Percentiles rank a stretch among this genome's conserved stretches.
phyloP scores from a whole-genome alignment of 2,329 filamentous ascomycete genomes.

The Rhinocladiella mackenziei region DNA sequence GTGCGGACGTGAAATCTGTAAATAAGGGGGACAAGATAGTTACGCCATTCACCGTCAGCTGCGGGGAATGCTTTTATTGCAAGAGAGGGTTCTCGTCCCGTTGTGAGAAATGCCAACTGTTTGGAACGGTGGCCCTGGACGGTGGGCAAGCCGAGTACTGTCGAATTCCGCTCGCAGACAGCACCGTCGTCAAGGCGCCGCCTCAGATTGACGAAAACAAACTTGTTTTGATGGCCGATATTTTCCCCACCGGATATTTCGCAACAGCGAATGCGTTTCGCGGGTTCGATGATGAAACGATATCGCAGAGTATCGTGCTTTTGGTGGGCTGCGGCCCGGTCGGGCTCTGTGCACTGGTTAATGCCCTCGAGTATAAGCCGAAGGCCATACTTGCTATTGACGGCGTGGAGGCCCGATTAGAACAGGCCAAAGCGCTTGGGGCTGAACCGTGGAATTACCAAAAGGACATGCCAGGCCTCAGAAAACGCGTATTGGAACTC shows the following conservation, averaged over 20 bases:
- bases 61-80: constrained; percentile 81
- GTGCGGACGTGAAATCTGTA: constrained; percentile 64
- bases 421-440: constrained; percentile 67
- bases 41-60: constrained; percentile 76
- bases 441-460: constrained; percentile 80
- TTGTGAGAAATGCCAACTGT: constrained; percentile 66
- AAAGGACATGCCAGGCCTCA: constrained; percentile 61
- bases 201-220: constrained; percentile 67
- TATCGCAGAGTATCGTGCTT: constrained; percentile 66
- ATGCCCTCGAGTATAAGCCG: constrained; percentile 70
- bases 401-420: constrained; percentile 68
- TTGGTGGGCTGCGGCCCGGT: constrained; percentile 82
- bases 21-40: constrained; percentile 74
- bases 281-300: constrained; percentile 54
- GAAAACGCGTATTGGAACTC: constrained; percentile 65
- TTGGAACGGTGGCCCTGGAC: constrained; percentile 66
- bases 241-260: constrained; percentile 82
- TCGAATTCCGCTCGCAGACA: constrained; percentile 74
- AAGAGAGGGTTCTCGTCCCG: constrained; percentile 70
- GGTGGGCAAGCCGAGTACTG: constrained; percentile 81
- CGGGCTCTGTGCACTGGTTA: constrained; percentile 76
- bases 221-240: constrained; percentile 85
- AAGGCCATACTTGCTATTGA: constrained; percentile 76
- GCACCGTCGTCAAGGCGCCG: constrained; percentile 72
- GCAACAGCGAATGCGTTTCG: constrained; percentile 75